Percentiles rank a stretch among this genome's conserved stretches.
These are phyloP conservation scores for Rhizopogon vinicolor DNA, from an alignment of 768 basidiomycete species.

Conservation along the genomic window DNA sequence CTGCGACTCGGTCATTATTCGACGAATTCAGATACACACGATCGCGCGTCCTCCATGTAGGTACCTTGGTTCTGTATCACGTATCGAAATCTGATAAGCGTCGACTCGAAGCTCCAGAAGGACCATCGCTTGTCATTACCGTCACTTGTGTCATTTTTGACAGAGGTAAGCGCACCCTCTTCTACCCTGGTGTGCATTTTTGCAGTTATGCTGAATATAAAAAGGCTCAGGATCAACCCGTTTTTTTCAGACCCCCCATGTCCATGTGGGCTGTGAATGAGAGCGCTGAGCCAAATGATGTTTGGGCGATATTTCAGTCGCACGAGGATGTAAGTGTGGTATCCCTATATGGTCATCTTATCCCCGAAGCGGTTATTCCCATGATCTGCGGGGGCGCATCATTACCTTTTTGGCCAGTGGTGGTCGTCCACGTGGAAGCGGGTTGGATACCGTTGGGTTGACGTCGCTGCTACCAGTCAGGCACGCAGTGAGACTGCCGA, in stretches of 20 bases:
- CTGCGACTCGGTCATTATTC: constrained; percentile 12
- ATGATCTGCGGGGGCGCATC: constrained; percentile 4
- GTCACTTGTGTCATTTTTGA: constrained; percentile 22
- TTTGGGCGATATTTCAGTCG: constrained; percentile 55
- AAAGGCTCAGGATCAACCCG: constrained; percentile 10
- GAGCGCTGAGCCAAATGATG: constrained; percentile 27
- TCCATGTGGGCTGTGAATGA: constrained; percentile 48
- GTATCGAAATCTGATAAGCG: neutral
- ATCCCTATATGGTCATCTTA: neutral
- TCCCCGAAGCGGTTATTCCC: neutral
- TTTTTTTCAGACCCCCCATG: constrained; percentile 22
- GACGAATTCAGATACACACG: constrained; percentile 44
- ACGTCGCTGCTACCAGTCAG: neutral
- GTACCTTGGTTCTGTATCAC: constrained; percentile 12
- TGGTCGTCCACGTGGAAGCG: constrained; percentile 12
- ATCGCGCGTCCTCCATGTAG: constrained; percentile 51
- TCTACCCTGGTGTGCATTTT: neutral
- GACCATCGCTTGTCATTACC: constrained; percentile 14
- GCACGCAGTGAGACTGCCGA: neutral
- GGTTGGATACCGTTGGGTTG: neutral
- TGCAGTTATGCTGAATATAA: neutral
- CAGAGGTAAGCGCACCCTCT: constrained; percentile 9
- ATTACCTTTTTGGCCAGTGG: constrained; percentile 3
- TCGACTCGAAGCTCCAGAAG: constrained; percentile 19
- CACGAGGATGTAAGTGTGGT: constrained; percentile 53